Percentiles rank a stretch among this genome's conserved stretches.
These are phyloP conservation scores for Aphanomyces astaci DNA, from an alignment of 352 stramenopile genomes.

Conservation along the genomic window DNA sequence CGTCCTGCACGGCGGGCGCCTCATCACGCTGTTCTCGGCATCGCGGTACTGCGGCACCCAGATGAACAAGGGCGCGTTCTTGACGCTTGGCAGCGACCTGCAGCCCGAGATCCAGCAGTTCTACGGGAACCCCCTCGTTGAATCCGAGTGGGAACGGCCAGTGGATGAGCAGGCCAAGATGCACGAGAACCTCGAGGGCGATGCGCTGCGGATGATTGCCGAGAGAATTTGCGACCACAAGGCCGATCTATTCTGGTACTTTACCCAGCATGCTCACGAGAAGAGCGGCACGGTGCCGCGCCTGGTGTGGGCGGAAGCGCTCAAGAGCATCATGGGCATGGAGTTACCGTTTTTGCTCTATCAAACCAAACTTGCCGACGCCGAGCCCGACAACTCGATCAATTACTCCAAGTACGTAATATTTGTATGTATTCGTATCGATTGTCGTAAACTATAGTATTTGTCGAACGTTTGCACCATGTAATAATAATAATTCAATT, in stretches of 20 bases:
- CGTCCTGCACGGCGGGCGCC: constrained; percentile 76
- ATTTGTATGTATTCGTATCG: too few species aligned
- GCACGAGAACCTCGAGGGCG: constrained; percentile 77
- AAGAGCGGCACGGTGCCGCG: constrained; percentile 77
- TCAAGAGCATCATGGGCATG: constrained; percentile 86
- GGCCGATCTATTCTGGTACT: constrained; percentile 90
- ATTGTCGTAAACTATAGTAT: too few species aligned
- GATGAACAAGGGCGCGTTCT: constrained; percentile 90
- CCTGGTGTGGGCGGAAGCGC: constrained; percentile 84
- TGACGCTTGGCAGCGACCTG: constrained; percentile 84
- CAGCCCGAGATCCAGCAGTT: constrained; percentile 93
- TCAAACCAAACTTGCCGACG: constrained; percentile 78
- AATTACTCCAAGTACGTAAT: constrained; percentile 85
- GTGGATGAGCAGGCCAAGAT: constrained; percentile 50
- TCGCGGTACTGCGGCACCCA: constrained; percentile 88
- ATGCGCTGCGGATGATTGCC: constrained; percentile 90
- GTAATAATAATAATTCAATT: too few species aligned
- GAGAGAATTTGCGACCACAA: constrained; percentile 90
- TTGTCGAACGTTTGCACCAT: too few species aligned
- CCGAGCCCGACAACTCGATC: constrained; percentile 76
- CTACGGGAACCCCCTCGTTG: constrained; percentile 82
- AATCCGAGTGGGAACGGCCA: constrained; percentile 63
- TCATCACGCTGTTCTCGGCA: constrained; percentile 90
- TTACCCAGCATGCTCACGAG: constrained; percentile 88
- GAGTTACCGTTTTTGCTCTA: constrained; percentile 89